Percentiles rank a stretch among this genome's conserved stretches.
These are phyloP conservation scores for Nitzschia palea DNA, from an alignment of 108 stramenopile species.

Conservation along the genomic window DNA sequence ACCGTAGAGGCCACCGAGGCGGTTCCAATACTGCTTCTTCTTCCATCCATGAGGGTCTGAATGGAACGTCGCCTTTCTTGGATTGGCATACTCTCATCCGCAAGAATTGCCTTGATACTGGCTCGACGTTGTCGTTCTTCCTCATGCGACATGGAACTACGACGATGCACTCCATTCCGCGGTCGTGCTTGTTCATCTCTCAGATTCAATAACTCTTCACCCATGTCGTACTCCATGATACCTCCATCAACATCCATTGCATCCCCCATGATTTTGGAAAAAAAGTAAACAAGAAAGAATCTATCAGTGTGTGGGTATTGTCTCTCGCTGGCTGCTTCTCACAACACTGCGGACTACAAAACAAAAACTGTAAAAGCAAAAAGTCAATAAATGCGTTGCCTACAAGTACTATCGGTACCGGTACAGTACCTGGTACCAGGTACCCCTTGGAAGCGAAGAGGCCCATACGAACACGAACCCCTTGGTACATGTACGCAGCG, in stretches of 20 bases:
- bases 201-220: slow-evolving; percentile 1
- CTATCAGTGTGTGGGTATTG: no score
- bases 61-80: slow-evolving; percentile 73
- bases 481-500: no score
- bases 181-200: slow-evolving; percentile 1
- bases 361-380: no score
- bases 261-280: slow-evolving; percentile 25
- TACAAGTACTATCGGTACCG: no score
- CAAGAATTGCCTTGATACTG: slow-evolving; percentile 79
- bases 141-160: slow-evolving; percentile 42
- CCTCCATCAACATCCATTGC: slow-evolving; percentile 23
- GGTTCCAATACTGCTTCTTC: slow-evolving; percentile 48
- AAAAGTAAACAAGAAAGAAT: no score
- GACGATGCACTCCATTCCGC: slow-evolving; percentile 5
- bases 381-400: no score
- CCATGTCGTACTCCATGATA: slow-evolving; percentile 2
- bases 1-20: slow-evolving; percentile 19
- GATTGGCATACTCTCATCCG: slow-evolving; percentile 55
- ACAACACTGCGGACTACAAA: no score
- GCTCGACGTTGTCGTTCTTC: slow-evolving; percentile 69
- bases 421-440: no score
- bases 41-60: slow-evolving; percentile 87
- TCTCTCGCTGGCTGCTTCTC: no score
- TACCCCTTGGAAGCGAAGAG: no score
- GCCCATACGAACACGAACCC: no score